These are phyloP conservation scores for Fusarium ramigenum DNA, from an alignment of 2,329 filamentous ascomycete species.

Conservation along the genomic window DNA sequence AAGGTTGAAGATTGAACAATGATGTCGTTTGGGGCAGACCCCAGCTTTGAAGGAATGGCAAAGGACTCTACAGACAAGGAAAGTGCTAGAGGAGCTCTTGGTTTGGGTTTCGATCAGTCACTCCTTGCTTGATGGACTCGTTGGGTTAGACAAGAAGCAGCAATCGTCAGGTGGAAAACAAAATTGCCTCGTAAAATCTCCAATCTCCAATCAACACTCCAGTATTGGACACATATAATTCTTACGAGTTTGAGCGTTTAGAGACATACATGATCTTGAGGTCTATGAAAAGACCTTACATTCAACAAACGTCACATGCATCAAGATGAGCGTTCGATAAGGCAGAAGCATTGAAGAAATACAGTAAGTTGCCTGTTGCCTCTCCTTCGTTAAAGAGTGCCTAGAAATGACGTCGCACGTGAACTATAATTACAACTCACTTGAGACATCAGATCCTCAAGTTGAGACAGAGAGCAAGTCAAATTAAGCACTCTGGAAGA, in stretches of 20 bases:
- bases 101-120: background rate
- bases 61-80: background rate
- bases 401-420: background rate
- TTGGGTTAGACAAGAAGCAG: background rate
- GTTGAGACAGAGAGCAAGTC: background rate
- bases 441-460: background rate
- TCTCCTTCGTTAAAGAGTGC: background rate
- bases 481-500: background rate
- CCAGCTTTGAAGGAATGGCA: background rate
- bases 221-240: background rate
- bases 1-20: conserved; percentile 1
- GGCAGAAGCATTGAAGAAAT: background rate
- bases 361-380: background rate
- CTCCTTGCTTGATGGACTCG: background rate
- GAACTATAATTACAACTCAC: background rate
- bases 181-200: background rate
- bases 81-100: background rate
- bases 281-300: background rate
- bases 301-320: background rate
- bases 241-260: background rate
- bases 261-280: background rate
- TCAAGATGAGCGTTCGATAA: background rate
- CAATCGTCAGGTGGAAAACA: background rate
- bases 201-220: background rate
- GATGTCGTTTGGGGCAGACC: background rate